Conservation (phyloP, 306 rosid species). For the Oxytropis ochrocephala region DNA sequence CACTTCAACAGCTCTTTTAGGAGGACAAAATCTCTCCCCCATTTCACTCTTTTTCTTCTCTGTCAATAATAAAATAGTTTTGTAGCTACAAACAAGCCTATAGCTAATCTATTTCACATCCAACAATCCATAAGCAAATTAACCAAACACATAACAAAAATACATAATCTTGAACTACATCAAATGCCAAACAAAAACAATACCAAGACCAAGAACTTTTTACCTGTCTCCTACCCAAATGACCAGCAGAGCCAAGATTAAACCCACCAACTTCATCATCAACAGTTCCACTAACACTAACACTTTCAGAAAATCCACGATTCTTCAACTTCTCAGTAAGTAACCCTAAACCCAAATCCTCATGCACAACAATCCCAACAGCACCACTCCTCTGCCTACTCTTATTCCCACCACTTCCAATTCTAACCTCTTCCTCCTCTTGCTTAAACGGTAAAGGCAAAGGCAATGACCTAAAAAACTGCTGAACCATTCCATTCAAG, state of each 20-base stretch:
- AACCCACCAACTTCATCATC: slow-evolving; percentile 68
- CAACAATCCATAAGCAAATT: not conserved
- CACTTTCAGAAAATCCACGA: slow-evolving; percentile 51
- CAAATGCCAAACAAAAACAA: not conserved
- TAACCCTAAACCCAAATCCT: slow-evolving; percentile 52
- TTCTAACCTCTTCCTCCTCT: slow-evolving; percentile 40
- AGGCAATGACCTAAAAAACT: slow-evolving; percentile 73
- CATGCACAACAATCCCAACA: slow-evolving; percentile 37
- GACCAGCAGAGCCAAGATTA: slow-evolving; percentile 56
- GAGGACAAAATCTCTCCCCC: not conserved
- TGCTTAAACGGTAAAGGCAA: slow-evolving; percentile 67
- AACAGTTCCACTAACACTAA: slow-evolving; percentile 42
- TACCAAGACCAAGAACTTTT: not conserved
- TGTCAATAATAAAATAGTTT: not conserved
- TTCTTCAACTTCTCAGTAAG: slow-evolving; percentile 50
- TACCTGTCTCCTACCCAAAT: slow-evolving; percentile 85
- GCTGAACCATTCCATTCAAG: slow-evolving; percentile 91
- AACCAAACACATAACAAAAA: not conserved
- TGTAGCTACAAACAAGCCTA: not conserved
- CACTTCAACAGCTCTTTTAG: not conserved
- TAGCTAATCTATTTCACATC: not conserved
- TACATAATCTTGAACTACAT: not conserved
- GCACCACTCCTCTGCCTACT: slow-evolving; percentile 42
- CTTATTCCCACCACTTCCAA: slow-evolving; percentile 25
- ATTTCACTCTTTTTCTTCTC: not conserved